phyloP scores from a whole-genome alignment of 2,329 filamentous ascomycete species.

The Aspergillus luchuensis region DNA sequence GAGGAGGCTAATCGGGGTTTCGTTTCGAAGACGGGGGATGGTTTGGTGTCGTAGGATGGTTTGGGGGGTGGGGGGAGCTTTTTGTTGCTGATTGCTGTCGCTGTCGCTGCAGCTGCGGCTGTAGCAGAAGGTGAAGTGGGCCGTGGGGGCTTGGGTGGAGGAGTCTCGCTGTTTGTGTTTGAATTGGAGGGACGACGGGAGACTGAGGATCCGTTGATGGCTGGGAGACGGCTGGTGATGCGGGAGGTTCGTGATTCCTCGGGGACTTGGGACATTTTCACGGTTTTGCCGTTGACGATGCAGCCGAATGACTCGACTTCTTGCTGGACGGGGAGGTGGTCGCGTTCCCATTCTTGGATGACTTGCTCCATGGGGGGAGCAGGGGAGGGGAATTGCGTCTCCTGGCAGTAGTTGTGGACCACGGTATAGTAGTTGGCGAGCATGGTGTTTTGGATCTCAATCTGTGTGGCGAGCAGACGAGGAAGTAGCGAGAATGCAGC shows the following conservation, averaged over 20 bases:
- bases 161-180: constrained; percentile 34
- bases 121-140: constrained; percentile 9
- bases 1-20: constrained; percentile 22
- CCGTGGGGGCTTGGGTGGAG: constrained; percentile 18
- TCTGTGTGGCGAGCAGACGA: constrained; percentile 67
- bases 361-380: constrained; percentile 73
- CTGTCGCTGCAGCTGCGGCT: too few species aligned
- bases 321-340: constrained; percentile 64
- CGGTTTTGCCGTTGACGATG: constrained; percentile 67
- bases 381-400: constrained; percentile 69
- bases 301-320: constrained; percentile 67
- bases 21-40: constrained; percentile 11
- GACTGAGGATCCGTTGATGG: background rate
- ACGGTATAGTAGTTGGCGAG: constrained; percentile 78
- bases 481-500: constrained; percentile 75
- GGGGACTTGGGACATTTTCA: constrained; percentile 12
- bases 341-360: constrained; percentile 64
- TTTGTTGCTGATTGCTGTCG: too few species aligned
- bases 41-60: constrained; percentile 9
- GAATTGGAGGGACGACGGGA: constrained; percentile 34
- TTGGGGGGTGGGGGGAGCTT: constrained; percentile 23
- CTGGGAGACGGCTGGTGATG: constrained; percentile 45
- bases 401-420: constrained; percentile 71
- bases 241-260: constrained; percentile 35
- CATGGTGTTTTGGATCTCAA: constrained; percentile 75